A percentile compares a stretch with the other conserved stretches of the same genome.
These are phyloP conservation scores for Sclerotinia minor DNA, from an alignment of 2,329 filamentous ascomycete species.

Conservation along the genomic window DNA sequence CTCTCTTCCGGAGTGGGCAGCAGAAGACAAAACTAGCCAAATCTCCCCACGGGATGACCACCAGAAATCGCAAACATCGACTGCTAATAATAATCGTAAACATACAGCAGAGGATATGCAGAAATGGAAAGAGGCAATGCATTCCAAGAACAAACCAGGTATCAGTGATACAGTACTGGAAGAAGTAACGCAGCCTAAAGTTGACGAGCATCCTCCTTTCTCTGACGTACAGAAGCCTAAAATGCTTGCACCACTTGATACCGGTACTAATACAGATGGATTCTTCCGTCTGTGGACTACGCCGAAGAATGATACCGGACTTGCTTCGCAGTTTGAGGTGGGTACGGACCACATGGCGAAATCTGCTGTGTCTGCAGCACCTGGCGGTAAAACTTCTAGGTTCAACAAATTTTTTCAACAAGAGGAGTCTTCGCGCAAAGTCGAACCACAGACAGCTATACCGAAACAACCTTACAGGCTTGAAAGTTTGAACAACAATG, in stretches of 20 bases:
- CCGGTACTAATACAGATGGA: constrained; percentile 63
- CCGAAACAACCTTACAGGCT: constrained; percentile 39
- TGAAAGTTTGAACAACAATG: constrained; percentile 28
- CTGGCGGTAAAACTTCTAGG: constrained; percentile 66
- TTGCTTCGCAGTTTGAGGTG: constrained; percentile 43
- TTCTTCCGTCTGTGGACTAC: constrained; percentile 65
- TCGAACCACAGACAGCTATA: constrained; percentile 51
- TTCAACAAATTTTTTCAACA: constrained; percentile 80
- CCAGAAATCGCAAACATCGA: constrained; percentile 88
- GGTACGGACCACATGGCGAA: constrained; percentile 51
- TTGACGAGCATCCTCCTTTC: constrained; percentile 43
- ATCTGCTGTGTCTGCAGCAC: constrained; percentile 49
- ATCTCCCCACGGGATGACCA: constrained; percentile 87
- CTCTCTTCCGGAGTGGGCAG: constrained; percentile 76
- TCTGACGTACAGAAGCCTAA: constrained; percentile 51
- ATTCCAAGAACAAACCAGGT: constrained; percentile 37
- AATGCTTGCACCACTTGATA: constrained; percentile 58
- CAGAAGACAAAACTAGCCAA: constrained; percentile 69
- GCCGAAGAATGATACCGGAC: constrained; percentile 50
- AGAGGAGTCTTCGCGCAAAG: constrained; percentile 51
- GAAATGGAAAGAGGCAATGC: constrained; percentile 89
- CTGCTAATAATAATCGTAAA: constrained; percentile 9
- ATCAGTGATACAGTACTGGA: constrained; percentile 39
- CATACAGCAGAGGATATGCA: constrained; percentile 91
- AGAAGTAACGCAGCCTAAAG: constrained; percentile 43